Evolutionary conservation across 1,284 basidiomycete species (phyloP).

Genomic region (Amylostereum chailletii): DNA sequence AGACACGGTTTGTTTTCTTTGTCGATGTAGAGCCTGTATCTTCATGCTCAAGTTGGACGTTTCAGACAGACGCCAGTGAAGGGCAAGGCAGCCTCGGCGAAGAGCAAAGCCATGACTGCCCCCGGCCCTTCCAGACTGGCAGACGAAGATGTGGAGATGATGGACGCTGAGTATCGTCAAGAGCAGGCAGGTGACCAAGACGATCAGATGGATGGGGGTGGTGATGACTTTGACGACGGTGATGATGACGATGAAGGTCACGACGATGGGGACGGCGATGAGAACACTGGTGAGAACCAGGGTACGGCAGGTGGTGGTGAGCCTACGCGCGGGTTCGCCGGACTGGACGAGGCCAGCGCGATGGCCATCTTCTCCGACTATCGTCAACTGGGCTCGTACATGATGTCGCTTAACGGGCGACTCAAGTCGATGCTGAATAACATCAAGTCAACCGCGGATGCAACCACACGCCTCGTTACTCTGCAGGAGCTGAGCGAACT

Average conservation of each 20-base stretch:
- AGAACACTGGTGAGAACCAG: conserved; percentile 34
- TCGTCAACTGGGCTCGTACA: conserved; percentile 81
- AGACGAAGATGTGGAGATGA: conserved; percentile 71
- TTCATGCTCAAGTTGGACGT: conserved; percentile 3
- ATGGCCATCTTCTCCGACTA: conserved; percentile 81
- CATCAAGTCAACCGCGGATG: conserved; percentile 76
- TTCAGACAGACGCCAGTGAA: conserved; percentile 34
- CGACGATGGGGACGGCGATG: conserved; percentile 32
- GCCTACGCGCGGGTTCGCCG: conserved; percentile 36
- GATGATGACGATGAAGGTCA: conserved; percentile 33
- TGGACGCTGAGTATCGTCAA: conserved; percentile 50
- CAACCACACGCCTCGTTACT: conserved; percentile 78
- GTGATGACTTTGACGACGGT: conserved; percentile 26
- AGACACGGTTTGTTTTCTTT: conserved; percentile 42
- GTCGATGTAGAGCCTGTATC: conserved; percentile 6
- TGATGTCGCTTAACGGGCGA: conserved; percentile 79
- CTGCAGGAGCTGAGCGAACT: conserved; percentile 93
- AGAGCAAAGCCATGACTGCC: conserved; percentile 48
- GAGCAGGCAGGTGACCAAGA: conserved; percentile 45
- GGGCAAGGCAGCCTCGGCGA: conserved; percentile 51
- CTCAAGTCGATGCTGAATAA: conserved; percentile 87
- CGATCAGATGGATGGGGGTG: conserved; percentile 28
- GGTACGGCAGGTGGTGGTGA: conserved; percentile 25
- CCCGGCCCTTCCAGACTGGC: conserved; percentile 52
- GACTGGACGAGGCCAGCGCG: conserved; percentile 66